phyloP scores from a whole-genome alignment of 345 rosid species.

The Eucalyptus camaldulensis region DNA sequence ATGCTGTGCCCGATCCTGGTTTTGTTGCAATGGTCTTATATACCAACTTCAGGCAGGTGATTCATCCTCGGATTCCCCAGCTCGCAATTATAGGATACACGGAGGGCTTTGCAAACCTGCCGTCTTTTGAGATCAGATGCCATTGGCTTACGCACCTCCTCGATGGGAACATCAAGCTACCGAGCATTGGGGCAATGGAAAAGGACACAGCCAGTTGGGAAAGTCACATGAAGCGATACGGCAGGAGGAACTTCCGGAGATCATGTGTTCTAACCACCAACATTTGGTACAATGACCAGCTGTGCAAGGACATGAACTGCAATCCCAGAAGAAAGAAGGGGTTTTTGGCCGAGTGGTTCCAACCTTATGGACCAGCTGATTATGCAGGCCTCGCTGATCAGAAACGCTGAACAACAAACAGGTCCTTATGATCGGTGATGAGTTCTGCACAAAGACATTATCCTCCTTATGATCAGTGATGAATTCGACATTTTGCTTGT shows the following conservation, averaged over 20 bases:
- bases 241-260: not conserved
- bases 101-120: slow-evolving; percentile 6
- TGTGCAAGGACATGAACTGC: slow-evolving; percentile 32
- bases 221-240: not conserved
- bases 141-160: slow-evolving; percentile 12
- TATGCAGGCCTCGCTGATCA: not conserved
- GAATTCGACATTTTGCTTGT: not conserved
- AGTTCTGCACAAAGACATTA: not conserved
- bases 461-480: not conserved
- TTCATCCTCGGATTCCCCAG: slow-evolving; percentile 18
- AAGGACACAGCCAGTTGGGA: slow-evolving; percentile 11
- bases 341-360: slow-evolving; percentile 12
- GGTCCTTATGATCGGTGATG: not conserved
- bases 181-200: slow-evolving; percentile 14
- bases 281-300: slow-evolving; percentile 16
- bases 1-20: not conserved
- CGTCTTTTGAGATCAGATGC: slow-evolving; percentile 6
- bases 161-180: slow-evolving; percentile 5
- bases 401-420: not conserved
- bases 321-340: slow-evolving; percentile 22
- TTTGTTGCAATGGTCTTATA: not conserved
- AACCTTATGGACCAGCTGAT: slow-evolving; percentile 21
- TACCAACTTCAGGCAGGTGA: slow-evolving; percentile 3
- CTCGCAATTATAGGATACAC: slow-evolving; percentile 11
- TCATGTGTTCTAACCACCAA: slow-evolving; percentile 3